A percentile compares a stretch with the other conserved stretches of the same genome.
Conservation (phyloP, 345 rosid genomes). For the Pelargonium nanum region DNA sequence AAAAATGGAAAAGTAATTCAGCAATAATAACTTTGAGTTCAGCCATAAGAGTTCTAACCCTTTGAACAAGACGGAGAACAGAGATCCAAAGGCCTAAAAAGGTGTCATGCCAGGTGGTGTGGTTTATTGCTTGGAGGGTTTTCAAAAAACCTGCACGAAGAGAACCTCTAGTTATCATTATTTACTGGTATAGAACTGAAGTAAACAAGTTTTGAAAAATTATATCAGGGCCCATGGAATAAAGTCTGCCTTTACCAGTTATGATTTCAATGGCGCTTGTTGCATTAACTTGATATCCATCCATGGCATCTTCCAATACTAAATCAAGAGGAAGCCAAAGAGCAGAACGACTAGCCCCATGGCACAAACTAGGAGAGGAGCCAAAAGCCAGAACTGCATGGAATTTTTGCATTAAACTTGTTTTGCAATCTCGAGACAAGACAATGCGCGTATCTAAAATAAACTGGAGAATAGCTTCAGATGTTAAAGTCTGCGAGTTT, state of each 20-base stretch:
- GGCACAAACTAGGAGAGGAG: slow-evolving; percentile 55
- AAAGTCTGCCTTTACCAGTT: slow-evolving; percentile 36
- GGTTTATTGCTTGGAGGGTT: slow-evolving; percentile 70
- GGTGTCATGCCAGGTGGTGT: slow-evolving; percentile 83
- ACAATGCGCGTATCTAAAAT: slow-evolving; percentile 29
- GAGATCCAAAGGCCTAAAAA: slow-evolving; percentile 88
- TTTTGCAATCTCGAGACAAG: slow-evolving; percentile 38
- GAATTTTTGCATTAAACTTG: slow-evolving; percentile 33
- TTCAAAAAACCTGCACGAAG: slow-evolving; percentile 63
- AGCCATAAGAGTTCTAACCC: slow-evolving; percentile 41
- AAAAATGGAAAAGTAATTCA: background rate
- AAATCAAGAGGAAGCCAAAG: slow-evolving; percentile 97
- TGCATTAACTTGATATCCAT: slow-evolving; percentile 67
- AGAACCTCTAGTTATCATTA: slow-evolving; percentile 7
- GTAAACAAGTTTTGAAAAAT: background rate
- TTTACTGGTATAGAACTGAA: background rate
- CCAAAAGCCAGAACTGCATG: slow-evolving; percentile 52
- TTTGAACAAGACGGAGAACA: slow-evolving; percentile 88
- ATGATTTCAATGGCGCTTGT: slow-evolving; percentile 73
- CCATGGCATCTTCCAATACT: slow-evolving; percentile 88
- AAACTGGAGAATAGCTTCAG: slow-evolving; percentile 45
- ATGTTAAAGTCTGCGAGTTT: slow-evolving; percentile 33
- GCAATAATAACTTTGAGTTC: background rate
- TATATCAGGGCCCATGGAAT: background rate
- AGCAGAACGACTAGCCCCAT: slow-evolving; percentile 58